Evolutionary conservation across 129 eudicot species (phyloP).

Genomic region (Artemisia annua): DNA sequence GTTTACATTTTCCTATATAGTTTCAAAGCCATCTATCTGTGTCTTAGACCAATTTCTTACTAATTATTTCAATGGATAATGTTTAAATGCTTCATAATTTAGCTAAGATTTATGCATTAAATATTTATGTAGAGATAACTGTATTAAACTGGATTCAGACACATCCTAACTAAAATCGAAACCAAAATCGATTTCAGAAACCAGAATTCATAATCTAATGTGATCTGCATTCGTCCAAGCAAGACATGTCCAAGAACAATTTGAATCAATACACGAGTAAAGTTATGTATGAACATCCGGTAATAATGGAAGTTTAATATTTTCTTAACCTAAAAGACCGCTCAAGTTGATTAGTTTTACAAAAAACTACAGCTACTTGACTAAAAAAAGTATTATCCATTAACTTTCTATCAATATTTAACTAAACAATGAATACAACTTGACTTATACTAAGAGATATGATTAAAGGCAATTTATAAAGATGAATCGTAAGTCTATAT

Average conservation of each 20-base stretch:
- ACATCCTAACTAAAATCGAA: no score
- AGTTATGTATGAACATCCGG: not conserved
- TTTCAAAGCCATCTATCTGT: not conserved
- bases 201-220: no score
- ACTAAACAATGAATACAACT: not conserved
- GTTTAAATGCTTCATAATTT: not conserved
- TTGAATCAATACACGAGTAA: not conserved
- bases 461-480: not conserved
- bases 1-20: not conserved
- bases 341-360: slow-evolving; percentile 1
- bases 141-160: no score
- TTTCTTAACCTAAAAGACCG: not conserved
- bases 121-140: no score
- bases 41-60: slow-evolving; percentile 3
- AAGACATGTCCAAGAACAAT: not conserved
- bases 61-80: not conserved
- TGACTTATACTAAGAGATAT: not conserved
- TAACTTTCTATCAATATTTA: not conserved
- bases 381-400: not conserved
- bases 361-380: not conserved
- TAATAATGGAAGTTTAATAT: not conserved
- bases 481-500: not conserved
- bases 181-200: no score
- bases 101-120: no score
- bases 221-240: no score